phyloP scores from a whole-genome alignment of 768 basidiomycete genomes.

The Rhodotorula kratochvilovae region DNA sequence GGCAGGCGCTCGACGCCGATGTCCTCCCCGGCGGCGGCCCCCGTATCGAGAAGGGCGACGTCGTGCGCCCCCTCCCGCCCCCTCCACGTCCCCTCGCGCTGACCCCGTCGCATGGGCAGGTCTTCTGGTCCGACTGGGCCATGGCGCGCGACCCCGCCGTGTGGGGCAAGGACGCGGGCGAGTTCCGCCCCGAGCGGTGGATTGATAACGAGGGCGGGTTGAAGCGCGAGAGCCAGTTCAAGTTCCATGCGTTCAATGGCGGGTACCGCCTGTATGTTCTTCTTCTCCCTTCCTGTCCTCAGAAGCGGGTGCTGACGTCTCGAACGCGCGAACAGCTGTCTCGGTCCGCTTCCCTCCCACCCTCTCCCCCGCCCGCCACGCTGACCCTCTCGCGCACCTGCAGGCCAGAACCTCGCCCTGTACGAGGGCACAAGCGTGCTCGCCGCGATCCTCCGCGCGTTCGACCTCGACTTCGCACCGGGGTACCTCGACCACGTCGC shows the following conservation, averaged over 20 bases:
- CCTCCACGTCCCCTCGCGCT: not conserved
- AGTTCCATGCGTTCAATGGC: conserved; percentile 29
- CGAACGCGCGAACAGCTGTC: not conserved
- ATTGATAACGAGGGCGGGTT: conserved; percentile 11
- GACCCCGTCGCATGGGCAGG: not conserved
- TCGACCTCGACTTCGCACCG: conserved; percentile 2
- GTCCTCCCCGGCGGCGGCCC: conserved; percentile 13
- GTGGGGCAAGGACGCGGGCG: conserved; percentile 21
- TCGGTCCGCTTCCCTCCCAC: not conserved
- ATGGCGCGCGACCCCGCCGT: conserved; percentile 11
- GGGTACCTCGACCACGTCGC: not conserved
- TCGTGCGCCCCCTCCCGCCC: not conserved
- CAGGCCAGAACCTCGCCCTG: conserved; percentile 26
- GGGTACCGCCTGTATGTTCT: conserved; percentile 14
- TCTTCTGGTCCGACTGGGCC: conserved; percentile 28
- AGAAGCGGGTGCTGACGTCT: not conserved
- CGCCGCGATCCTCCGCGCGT: conserved; percentile 15
- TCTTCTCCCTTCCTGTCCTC: not conserved
- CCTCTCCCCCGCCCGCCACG: too few species aligned
- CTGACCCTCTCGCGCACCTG: too few species aligned
- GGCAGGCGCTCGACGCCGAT: conserved; percentile 20
- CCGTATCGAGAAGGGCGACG: conserved; percentile 13
- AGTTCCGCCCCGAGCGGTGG: conserved; percentile 27
- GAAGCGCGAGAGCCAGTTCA: conserved; percentile 17
- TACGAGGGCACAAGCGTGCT: conserved; percentile 27